These are phyloP conservation scores for Pleurotus platypus DNA, from an alignment of 768 basidiomycete genomes.

Conservation along the genomic window DNA sequence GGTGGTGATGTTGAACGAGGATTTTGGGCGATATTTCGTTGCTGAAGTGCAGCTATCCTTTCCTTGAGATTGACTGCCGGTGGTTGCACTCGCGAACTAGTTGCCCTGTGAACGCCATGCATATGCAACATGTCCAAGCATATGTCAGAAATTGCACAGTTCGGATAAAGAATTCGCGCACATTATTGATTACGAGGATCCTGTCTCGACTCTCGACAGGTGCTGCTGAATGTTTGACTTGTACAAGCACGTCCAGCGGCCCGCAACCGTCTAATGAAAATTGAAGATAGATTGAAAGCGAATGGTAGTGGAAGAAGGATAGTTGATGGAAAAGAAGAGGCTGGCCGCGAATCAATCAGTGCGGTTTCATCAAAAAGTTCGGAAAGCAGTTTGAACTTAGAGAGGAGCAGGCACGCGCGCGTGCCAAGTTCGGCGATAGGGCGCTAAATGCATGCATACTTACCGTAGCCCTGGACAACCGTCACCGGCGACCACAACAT, in stretches of 20 bases:
- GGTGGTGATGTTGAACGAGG: conserved; percentile 15
- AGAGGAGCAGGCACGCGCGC: background rate
- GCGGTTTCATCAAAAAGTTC: conserved; percentile 3
- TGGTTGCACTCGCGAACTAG: conserved; percentile 28
- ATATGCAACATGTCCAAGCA: too few species aligned
- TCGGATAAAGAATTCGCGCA: too few species aligned
- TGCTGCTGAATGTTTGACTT: background rate
- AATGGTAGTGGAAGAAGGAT: background rate
- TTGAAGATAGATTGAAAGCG: conserved; percentile 1
- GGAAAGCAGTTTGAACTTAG: background rate
- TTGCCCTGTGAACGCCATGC: conserved; percentile 1
- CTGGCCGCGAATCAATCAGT: conserved; percentile 7
- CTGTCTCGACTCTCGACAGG: too few species aligned
- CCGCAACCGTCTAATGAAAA: background rate
- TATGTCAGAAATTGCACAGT: too few species aligned
- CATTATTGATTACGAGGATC: too few species aligned
- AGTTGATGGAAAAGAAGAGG: background rate
- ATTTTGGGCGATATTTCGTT: conserved; percentile 37
- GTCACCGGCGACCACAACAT: background rate
- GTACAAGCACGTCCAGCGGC: conserved; percentile 6
- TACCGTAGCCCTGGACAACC: background rate
- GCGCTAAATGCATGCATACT: background rate
- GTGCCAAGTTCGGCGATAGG: background rate
- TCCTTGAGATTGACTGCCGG: conserved; percentile 65
- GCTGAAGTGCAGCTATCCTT: conserved; percentile 79